These are phyloP conservation scores for Trichophyton verrucosum DNA, from an alignment of 2,329 filamentous ascomycete genomes.

Conservation along the genomic window DNA sequence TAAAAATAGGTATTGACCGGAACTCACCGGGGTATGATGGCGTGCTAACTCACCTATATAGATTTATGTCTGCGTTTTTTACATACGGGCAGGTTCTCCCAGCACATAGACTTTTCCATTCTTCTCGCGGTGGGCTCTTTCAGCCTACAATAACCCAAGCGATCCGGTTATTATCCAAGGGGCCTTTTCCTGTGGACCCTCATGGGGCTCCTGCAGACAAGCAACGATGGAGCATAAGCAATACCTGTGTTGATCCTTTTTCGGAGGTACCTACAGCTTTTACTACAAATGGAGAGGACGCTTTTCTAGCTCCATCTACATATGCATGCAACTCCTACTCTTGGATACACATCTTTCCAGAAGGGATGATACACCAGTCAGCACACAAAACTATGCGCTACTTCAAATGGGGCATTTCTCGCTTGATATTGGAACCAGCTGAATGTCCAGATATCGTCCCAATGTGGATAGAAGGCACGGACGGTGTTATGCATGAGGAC, in stretches of 20 bases:
- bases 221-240: conserved; percentile 28
- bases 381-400: conserved; percentile 70
- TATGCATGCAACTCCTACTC: conserved; percentile 57
- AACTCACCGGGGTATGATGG: not conserved
- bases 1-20: conserved; percentile 53
- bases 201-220: conserved; percentile 27
- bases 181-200: conserved; percentile 43
- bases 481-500: conserved; percentile 77
- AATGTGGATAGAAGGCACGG: conserved; percentile 86
- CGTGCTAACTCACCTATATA: conserved; percentile 25
- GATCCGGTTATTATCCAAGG: conserved; percentile 65
- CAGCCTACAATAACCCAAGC: conserved; percentile 81
- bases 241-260: conserved; percentile 37
- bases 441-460: conserved; percentile 80
- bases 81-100: conserved; percentile 79
- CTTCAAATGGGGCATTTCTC: conserved; percentile 94
- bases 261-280: conserved; percentile 33
- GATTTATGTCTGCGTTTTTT: conserved; percentile 66
- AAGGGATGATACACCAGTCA: conserved; percentile 87
- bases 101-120: conserved; percentile 70
- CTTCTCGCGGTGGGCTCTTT: conserved; percentile 68
- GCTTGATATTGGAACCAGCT: conserved; percentile 79
- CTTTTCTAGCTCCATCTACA: conserved; percentile 57
- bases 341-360: conserved; percentile 94
- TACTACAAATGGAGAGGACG: conserved; percentile 29